A percentile compares a stretch with the other conserved stretches of the same genome.
Evolutionary conservation across 768 basidiomycete genomes (phyloP).

Genomic region (Sarcomyxa edulis): DNA sequence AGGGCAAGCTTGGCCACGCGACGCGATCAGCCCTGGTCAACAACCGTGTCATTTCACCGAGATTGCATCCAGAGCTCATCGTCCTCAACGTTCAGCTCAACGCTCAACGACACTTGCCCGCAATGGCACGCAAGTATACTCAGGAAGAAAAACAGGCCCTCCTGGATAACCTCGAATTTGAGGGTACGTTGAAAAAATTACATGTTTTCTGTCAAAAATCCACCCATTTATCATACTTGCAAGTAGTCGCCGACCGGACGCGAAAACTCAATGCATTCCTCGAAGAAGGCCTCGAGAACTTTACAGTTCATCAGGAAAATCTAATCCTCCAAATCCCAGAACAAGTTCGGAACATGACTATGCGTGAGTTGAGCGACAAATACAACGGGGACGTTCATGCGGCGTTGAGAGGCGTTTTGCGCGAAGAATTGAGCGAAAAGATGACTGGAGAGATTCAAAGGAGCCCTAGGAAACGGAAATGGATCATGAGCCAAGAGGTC

Average conservation of each 20-base stretch:
- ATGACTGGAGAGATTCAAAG: constrained; percentile 57
- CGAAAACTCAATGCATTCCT: constrained; percentile 76
- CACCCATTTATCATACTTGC: constrained; percentile 1
- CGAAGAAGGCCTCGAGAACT: constrained; percentile 65
- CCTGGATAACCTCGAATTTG: constrained; percentile 73
- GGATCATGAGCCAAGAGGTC: constrained; percentile 60
- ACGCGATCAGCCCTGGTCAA: too few species aligned
- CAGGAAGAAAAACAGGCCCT: constrained; percentile 73
- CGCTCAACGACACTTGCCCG: constrained; percentile 26
- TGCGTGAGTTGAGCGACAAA: constrained; percentile 75
- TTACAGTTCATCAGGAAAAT: constrained; percentile 69
- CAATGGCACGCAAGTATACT: constrained; percentile 33
- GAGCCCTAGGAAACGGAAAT: constrained; percentile 70
- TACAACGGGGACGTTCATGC: constrained; percentile 74
- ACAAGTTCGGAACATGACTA: constrained; percentile 63
- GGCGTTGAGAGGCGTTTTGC: constrained; percentile 63
- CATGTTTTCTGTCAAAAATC: constrained; percentile 1
- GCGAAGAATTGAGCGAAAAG: constrained; percentile 49
- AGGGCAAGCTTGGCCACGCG: too few species aligned
- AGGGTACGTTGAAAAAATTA: constrained; percentile 54
- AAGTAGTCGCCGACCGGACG: constrained; percentile 65
- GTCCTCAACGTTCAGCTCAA: constrained; percentile 3
- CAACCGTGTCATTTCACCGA: too few species aligned
- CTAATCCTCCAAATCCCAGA: constrained; percentile 72
- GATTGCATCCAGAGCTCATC: too few species aligned